Percentiles rank a stretch among this genome's conserved stretches.
Conservation (phyloP, 2,329 filamentous ascomycete species). For the Lachnellula arida region DNA sequence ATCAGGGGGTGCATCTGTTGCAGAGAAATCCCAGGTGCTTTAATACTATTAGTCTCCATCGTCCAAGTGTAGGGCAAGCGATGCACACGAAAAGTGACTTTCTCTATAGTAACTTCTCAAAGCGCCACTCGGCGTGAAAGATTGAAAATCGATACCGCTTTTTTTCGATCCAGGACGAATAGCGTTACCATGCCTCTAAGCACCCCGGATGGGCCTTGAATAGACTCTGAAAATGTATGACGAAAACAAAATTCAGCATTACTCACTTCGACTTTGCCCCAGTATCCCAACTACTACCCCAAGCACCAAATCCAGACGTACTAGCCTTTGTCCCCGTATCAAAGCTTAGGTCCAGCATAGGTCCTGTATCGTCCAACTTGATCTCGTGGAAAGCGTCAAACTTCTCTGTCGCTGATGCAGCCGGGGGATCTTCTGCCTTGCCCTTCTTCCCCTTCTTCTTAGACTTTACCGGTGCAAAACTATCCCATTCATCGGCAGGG, state of each 20-base stretch:
- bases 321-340: conserved; percentile 41
- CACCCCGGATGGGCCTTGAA: background rate
- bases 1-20: conserved; percentile 30
- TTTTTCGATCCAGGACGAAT: no score
- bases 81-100: background rate
- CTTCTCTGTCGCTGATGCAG: conserved; percentile 33
- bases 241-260: background rate
- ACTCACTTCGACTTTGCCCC: conserved; percentile 33
- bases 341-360: conserved; percentile 53
- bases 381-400: conserved; percentile 63
- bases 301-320: conserved; percentile 46
- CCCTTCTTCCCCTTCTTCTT: conserved; percentile 58
- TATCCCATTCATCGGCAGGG: conserved; percentile 48
- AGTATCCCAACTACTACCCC: conserved; percentile 57
- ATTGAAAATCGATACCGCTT: background rate
- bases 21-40: conserved; percentile 25
- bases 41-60: conserved; percentile 1
- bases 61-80: background rate
- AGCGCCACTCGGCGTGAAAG: background rate
- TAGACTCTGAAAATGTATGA: background rate
- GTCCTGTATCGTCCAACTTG: conserved; percentile 56
- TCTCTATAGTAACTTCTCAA: background rate
- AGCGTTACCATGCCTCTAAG: no score
- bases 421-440: conserved; percentile 34
- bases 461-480: conserved; percentile 40